Evolutionary conservation across 2,329 filamentous ascomycete species (phyloP).

Genomic region (Phaeosphaeriaceae sp.): DNA sequence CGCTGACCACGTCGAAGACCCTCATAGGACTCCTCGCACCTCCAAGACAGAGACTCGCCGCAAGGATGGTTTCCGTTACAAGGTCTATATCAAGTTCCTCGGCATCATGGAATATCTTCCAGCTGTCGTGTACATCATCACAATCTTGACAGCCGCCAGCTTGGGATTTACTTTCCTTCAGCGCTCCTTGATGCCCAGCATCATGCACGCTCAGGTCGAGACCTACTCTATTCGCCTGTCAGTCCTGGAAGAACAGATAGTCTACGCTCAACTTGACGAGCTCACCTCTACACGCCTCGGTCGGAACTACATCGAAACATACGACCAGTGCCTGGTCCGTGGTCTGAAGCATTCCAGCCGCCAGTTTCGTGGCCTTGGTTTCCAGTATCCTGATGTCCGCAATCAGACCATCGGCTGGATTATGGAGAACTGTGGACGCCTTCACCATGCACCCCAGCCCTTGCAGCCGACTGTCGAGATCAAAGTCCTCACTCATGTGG

Average conservation of each 20-base stretch:
- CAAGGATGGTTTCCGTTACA: neutral
- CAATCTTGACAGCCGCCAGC: constrained; percentile 10
- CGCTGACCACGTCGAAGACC: neutral
- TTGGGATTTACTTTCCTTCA: constrained; percentile 8
- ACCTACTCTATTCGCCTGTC: neutral
- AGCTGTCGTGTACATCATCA: constrained; percentile 6
- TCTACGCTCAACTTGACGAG: constrained; percentile 12
- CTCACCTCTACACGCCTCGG: constrained; percentile 14
- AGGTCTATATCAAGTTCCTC: neutral
- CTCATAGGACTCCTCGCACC: neutral
- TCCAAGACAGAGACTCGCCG: neutral
- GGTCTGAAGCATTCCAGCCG: constrained; percentile 20
- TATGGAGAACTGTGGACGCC: constrained; percentile 25
- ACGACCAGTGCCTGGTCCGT: constrained; percentile 35
- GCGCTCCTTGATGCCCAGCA: constrained; percentile 6
- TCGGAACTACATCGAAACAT: constrained; percentile 23
- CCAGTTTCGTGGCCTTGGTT: constrained; percentile 14
- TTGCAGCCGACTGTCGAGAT: constrained; percentile 7
- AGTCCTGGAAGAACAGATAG: constrained; percentile 6
- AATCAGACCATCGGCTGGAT: constrained; percentile 29
- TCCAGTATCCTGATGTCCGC: constrained; percentile 20
- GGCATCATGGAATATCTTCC: neutral
- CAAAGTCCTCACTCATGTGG: constrained; percentile 9
- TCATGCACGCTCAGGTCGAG: constrained; percentile 10
- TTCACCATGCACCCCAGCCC: constrained; percentile 25